These are phyloP conservation scores for Epichloe hybrida DNA, from an alignment of 2,329 filamentous ascomycete species.

Conservation along the genomic window DNA sequence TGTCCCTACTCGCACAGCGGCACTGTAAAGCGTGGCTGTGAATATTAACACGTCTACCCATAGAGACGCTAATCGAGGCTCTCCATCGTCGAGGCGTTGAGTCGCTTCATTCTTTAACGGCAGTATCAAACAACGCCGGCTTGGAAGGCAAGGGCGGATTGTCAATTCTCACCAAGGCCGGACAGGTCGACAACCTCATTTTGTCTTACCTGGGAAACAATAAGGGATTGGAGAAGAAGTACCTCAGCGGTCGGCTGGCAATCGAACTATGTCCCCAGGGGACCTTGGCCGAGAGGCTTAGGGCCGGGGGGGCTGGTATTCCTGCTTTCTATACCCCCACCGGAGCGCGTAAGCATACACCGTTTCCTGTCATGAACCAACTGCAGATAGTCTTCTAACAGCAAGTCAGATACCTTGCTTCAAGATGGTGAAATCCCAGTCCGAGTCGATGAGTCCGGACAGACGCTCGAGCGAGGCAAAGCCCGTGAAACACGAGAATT, in stretches of 20 bases:
- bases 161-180: conserved; percentile 52
- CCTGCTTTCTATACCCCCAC: conserved; percentile 73
- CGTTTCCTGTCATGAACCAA: neutral
- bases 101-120: conserved; percentile 53
- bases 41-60: conserved; percentile 12
- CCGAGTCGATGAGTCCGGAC: conserved; percentile 44
- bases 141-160: conserved; percentile 55
- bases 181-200: conserved; percentile 59
- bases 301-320: conserved; percentile 58
- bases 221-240: conserved; percentile 61
- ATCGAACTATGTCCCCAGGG: conserved; percentile 68
- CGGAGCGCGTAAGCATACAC: conserved; percentile 41
- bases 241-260: conserved; percentile 58
- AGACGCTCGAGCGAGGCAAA: conserved; percentile 48
- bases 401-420: conserved; percentile 41
- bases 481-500: conserved; percentile 61
- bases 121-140: conserved; percentile 72
- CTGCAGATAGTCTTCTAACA: neutral
- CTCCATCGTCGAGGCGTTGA: conserved; percentile 47
- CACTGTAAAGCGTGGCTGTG: neutral
- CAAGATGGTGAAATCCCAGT: conserved; percentile 57
- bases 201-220: conserved; percentile 67
- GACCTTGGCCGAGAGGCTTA: conserved; percentile 57
- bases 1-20: neutral
- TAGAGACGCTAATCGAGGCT: conserved; percentile 59